Evolutionary conservation across 1,284 basidiomycete species (phyloP).

Genomic region (Neonothopanus nambi): DNA sequence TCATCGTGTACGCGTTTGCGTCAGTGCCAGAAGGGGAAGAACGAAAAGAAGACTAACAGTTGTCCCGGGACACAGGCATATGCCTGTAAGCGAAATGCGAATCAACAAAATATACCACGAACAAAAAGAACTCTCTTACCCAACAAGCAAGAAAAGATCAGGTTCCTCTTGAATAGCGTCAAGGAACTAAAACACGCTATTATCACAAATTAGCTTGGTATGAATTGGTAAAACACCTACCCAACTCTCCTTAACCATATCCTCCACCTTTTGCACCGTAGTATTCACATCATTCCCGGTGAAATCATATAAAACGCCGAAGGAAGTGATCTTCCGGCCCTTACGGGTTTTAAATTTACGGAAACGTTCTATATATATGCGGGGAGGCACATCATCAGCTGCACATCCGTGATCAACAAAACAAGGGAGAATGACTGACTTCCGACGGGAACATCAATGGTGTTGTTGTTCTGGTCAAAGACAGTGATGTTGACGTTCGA

Average conservation of each 20-base stretch:
- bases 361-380: conserved; percentile 54
- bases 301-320: conserved; percentile 82
- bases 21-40: no score
- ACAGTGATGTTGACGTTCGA: conserved; percentile 87
- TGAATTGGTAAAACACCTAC: conserved; percentile 32
- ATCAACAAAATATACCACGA: background rate
- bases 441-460: conserved; percentile 62
- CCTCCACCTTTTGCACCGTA: conserved; percentile 69
- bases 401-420: conserved; percentile 32
- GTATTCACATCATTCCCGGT: conserved; percentile 65
- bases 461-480: conserved; percentile 47
- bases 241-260: conserved; percentile 78
- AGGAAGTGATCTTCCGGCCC: conserved; percentile 72
- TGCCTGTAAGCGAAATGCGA: conserved; percentile 41
- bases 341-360: conserved; percentile 75
- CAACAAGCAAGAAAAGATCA: conserved; percentile 77
- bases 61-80: conserved; percentile 67
- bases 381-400: no score
- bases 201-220: no score
- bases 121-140: conserved; percentile 38
- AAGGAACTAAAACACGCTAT: conserved; percentile 50
- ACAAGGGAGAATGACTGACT: conserved; percentile 25
- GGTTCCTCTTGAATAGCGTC: conserved; percentile 80
- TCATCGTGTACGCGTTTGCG: conserved; percentile 26
- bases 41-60: conserved; percentile 36